Evolutionary conservation across 2,329 filamentous ascomycete genomes (phyloP).

Genomic region (Aspergillus udagawae): DNA sequence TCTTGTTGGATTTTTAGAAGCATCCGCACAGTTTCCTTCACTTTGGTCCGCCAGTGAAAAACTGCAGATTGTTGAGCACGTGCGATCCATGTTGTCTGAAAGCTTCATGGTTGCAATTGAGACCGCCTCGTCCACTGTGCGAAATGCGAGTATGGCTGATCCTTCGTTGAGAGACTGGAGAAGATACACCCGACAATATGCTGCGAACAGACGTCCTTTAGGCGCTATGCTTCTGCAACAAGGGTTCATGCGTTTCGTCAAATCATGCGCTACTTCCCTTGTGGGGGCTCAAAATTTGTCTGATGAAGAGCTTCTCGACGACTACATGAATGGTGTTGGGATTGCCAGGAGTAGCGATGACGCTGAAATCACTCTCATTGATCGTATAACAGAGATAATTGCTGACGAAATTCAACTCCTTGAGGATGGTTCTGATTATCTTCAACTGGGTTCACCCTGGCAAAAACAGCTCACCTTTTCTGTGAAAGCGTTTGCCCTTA

Average conservation of each 20-base stretch:
- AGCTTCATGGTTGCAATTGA: conserved; percentile 82
- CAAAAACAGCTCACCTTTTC: conserved; percentile 83
- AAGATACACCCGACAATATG: conserved; percentile 77
- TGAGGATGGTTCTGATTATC: conserved; percentile 85
- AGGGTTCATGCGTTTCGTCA: conserved; percentile 80
- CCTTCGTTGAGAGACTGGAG: conserved; percentile 78
- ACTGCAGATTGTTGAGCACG: conserved; percentile 65
- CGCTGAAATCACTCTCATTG: conserved; percentile 43
- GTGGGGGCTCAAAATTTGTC: conserved; percentile 58
- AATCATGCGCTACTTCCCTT: conserved; percentile 71
- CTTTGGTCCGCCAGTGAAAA: conserved; percentile 79
- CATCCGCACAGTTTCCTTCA: conserved; percentile 68
- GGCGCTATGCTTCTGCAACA: conserved; percentile 89
- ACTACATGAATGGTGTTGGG: conserved; percentile 60
- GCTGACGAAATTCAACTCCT: conserved; percentile 79
- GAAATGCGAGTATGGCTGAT: conserved; percentile 68
- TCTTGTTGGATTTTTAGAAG: conserved; percentile 84
- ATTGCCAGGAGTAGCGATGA: conserved; percentile 40
- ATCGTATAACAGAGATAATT: conserved; percentile 66
- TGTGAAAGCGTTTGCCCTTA: conserved; percentile 77
- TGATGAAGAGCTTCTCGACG: conserved; percentile 65
- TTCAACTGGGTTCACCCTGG: conserved; percentile 77
- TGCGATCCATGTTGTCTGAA: conserved; percentile 74
- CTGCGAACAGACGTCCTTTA: conserved; percentile 71
- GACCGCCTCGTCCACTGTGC: conserved; percentile 83